phyloP scores from a whole-genome alignment of 2,329 filamentous ascomycete species.

The Zymoseptoria ardabiliae region DNA sequence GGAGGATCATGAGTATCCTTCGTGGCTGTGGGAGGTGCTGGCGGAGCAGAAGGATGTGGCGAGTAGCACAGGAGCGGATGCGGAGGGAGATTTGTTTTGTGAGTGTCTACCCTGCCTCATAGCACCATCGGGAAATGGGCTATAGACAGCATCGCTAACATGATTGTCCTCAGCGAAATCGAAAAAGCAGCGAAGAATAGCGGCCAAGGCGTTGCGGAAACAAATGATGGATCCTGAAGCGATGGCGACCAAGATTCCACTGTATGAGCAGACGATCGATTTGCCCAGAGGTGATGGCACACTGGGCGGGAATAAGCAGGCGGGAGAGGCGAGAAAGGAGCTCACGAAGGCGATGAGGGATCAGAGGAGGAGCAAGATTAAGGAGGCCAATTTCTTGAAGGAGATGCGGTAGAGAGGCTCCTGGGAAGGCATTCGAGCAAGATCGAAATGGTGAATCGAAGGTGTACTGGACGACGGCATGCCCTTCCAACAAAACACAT shows the following conservation, averaged over 20 bases:
- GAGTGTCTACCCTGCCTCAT: conserved; percentile 33
- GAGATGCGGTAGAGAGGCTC: conserved; percentile 51
- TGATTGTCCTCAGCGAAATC: conserved; percentile 58
- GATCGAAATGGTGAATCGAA: background rate
- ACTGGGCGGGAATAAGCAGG: conserved; percentile 39
- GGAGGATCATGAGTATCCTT: conserved; percentile 68
- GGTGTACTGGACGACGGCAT: background rate
- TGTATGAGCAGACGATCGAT: conserved; percentile 73
- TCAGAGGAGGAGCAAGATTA: conserved; percentile 68
- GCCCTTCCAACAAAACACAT: background rate
- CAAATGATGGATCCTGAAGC: conserved; percentile 60
- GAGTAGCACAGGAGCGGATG: conserved; percentile 46
- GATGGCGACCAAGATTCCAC: conserved; percentile 57
- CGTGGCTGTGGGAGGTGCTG: conserved; percentile 71
- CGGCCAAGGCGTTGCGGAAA: conserved; percentile 58
- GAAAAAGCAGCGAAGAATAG: conserved; percentile 68
- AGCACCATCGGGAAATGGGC: background rate
- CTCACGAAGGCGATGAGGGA: conserved; percentile 65
- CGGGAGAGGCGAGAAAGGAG: conserved; percentile 49
- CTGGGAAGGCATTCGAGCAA: background rate
- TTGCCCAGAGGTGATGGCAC: conserved; percentile 50
- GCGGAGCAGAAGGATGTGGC: conserved; percentile 42
- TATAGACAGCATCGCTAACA: background rate
- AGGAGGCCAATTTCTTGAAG: conserved; percentile 81
- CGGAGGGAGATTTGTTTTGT: conserved; percentile 73